Conservation (phyloP, 805 yeast genomes). For the Wickerhamiella australiensis region DNA sequence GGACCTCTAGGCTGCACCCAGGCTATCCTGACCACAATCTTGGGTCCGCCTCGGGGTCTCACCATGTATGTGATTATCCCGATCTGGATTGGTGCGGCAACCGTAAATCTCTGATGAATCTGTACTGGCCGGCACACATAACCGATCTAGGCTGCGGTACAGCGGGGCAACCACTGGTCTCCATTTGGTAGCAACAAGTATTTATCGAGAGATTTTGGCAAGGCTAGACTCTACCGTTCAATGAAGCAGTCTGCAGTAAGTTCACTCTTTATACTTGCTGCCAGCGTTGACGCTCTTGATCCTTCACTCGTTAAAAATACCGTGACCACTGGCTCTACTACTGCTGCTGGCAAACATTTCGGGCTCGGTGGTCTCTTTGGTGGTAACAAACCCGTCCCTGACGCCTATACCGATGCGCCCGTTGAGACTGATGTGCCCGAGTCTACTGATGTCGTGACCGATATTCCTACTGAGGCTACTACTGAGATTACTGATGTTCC, state of each 20-base stretch:
- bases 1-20: too few relatives aligned
- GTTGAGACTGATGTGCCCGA: neutral
- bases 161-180: neutral
- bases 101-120: neutral
- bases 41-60: too few relatives aligned
- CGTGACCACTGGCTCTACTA: neutral
- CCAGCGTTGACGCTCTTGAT: neutral
- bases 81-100: too few relatives aligned
- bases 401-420: neutral
- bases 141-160: neutral
- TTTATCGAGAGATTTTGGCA: neutral
- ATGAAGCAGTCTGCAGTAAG: conserved; percentile 5
- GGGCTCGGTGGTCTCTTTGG: neutral
- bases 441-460: neutral
- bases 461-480: neutral
- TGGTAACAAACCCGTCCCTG: neutral
- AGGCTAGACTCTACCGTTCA: neutral
- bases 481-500: neutral
- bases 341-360: neutral
- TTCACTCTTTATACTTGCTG: neutral
- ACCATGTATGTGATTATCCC: too few relatives aligned
- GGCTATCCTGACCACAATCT: too few relatives aligned
- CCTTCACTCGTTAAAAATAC: neutral
- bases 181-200: neutral
- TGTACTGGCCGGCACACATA: neutral